These are phyloP conservation scores for Cubamyces lactineus DNA, from an alignment of 768 basidiomycete genomes.

Conservation along the genomic window DNA sequence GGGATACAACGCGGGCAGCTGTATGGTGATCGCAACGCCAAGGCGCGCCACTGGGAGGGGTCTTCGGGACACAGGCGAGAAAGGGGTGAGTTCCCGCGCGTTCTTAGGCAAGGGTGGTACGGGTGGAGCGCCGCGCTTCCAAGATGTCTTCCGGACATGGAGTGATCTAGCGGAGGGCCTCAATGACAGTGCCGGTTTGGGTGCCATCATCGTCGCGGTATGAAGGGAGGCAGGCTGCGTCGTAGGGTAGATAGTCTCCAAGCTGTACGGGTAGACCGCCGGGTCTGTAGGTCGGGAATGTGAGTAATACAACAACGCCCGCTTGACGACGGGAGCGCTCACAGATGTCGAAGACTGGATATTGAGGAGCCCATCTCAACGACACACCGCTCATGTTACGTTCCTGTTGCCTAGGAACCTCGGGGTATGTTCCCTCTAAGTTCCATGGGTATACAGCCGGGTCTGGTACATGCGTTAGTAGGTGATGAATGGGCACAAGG, in stretches of 20 bases:
- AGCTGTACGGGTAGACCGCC: constrained; percentile 30
- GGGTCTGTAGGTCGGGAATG: constrained; percentile 19
- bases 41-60: constrained; percentile 19
- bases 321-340: background rate
- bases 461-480: constrained; percentile 7
- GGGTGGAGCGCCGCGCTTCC: constrained; percentile 20
- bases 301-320: background rate
- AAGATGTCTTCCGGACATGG: constrained; percentile 16
- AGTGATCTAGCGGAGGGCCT: constrained; percentile 11
- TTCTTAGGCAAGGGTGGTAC: constrained; percentile 32
- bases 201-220: background rate
- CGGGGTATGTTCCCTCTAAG: constrained; percentile 18
- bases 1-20: constrained; percentile 24
- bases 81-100: constrained; percentile 20
- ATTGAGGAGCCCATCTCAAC: constrained; percentile 8
- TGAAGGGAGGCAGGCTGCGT: background rate
- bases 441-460: constrained; percentile 24
- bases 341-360: constrained; percentile 29
- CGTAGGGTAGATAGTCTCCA: constrained; percentile 26
- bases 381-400: background rate
- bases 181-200: background rate
- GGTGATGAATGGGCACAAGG: background rate
- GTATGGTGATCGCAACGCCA: constrained; percentile 11
- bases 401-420: background rate
- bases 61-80: constrained; percentile 21